Evolutionary conservation across 2,329 filamentous ascomycete genomes (phyloP).

Genomic region (Neofusicoccum sp.): DNA sequence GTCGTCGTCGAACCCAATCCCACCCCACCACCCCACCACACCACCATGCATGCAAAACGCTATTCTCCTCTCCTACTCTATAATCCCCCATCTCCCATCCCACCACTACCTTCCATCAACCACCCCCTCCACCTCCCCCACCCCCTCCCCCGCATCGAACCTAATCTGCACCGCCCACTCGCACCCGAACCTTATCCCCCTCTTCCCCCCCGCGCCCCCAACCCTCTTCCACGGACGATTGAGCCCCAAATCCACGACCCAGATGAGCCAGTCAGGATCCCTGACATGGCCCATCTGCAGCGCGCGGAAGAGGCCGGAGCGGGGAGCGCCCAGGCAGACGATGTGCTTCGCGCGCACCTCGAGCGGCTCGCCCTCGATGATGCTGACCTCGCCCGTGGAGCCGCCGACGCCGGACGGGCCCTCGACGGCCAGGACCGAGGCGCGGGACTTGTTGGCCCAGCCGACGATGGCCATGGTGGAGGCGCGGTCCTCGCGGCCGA

Average conservation of each 20-base stretch:
- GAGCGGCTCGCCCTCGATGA: conserved; percentile 71
- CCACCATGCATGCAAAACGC: neutral
- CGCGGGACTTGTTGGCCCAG: conserved; percentile 87
- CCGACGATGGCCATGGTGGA: conserved; percentile 86
- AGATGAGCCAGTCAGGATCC: conserved; percentile 68
- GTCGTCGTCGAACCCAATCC: too few relatives aligned
- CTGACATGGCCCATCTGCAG: conserved; percentile 59
- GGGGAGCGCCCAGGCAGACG: conserved; percentile 81
- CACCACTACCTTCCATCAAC: neutral
- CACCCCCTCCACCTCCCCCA: conserved; percentile 1
- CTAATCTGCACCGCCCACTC: conserved; percentile 77
- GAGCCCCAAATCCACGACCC: conserved; percentile 83
- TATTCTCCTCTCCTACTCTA: neutral
- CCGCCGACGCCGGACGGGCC: conserved; percentile 87
- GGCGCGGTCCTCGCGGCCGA: conserved; percentile 77
- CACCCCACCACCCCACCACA: too few relatives aligned
- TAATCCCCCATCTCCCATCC: neutral
- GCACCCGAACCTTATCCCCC: conserved; percentile 80
- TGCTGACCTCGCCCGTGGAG: conserved; percentile 54
- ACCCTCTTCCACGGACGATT: conserved; percentile 82
- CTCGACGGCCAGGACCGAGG: conserved; percentile 82
- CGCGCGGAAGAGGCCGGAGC: conserved; percentile 77
- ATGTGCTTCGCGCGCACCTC: conserved; percentile 81
- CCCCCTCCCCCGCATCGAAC: conserved; percentile 27
- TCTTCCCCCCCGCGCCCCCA: conserved; percentile 71